Conservation (phyloP, 768 basidiomycete genomes). For the Russula lepida region DNA sequence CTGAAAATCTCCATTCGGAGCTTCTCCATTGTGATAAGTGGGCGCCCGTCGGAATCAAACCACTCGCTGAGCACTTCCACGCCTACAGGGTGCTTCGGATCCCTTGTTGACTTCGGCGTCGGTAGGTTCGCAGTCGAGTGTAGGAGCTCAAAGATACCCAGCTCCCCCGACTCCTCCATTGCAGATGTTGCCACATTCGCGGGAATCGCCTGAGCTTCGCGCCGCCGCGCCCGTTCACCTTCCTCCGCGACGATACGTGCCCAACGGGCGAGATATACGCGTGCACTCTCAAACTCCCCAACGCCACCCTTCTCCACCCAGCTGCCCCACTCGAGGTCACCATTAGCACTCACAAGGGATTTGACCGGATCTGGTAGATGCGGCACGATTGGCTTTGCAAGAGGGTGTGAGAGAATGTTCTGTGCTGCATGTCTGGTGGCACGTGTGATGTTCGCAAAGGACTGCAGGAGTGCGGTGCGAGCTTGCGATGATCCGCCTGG, state of each 20-base stretch:
- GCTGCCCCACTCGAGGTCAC: conserved; percentile 89
- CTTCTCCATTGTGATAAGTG: conserved; percentile 55
- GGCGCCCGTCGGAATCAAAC: conserved; percentile 67
- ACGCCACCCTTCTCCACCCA: conserved; percentile 92
- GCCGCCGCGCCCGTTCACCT: conserved; percentile 79
- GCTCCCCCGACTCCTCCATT: conserved; percentile 29
- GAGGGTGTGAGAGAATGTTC: conserved; percentile 88
- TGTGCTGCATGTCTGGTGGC: conserved; percentile 91
- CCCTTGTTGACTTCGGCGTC: conserved; percentile 73
- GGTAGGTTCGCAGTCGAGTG: conserved; percentile 74
- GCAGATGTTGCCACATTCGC: conserved; percentile 35
- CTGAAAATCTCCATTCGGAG: conserved; percentile 74
- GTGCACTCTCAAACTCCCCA: conserved; percentile 92
- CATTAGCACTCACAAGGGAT: conserved; percentile 81
- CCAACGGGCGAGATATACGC: conserved; percentile 95
- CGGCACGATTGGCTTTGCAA: conserved; percentile 92
- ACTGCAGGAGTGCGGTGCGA: conserved; percentile 77
- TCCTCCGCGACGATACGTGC: conserved; percentile 96
- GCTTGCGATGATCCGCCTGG: conserved; percentile 58
- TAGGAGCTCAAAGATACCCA: conserved; percentile 84
- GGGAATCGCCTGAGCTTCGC: conserved; percentile 66
- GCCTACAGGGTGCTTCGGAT: conserved; percentile 70
- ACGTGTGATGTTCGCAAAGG: conserved; percentile 89
- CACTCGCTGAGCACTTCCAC: conserved; percentile 65
- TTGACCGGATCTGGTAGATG: conserved; percentile 92